Evolutionary conservation across 257 asterid species (phyloP).

Genomic region (Plantago ovata): DNA sequence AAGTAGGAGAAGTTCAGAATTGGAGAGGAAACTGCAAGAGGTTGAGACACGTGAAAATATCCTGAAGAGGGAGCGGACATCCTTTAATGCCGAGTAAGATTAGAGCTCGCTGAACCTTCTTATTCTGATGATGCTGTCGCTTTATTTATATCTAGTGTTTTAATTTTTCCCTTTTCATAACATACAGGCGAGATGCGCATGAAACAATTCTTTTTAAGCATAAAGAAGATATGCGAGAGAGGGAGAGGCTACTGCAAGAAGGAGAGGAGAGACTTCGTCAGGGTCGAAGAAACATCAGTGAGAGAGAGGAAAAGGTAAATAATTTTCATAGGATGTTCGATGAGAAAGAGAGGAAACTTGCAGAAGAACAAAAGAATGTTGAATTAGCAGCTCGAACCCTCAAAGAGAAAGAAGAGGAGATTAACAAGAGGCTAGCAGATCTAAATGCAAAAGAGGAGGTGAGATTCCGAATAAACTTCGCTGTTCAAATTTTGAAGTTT

Average conservation of each 20-base stretch:
- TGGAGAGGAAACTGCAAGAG: constrained; percentile 78
- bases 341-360: constrained; percentile 53
- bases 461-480: constrained; percentile 29
- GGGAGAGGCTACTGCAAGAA: constrained; percentile 88
- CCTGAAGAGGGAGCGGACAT: constrained; percentile 62
- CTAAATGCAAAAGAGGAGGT: constrained; percentile 58
- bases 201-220: constrained; percentile 53
- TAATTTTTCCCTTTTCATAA: constrained; percentile 3
- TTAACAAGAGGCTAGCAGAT: constrained; percentile 46
- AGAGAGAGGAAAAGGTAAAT: constrained; percentile 68
- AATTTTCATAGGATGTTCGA: constrained; percentile 42
- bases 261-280: constrained; percentile 76
- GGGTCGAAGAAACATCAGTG: constrained; percentile 54
- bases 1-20: constrained; percentile 58
- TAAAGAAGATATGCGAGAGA: constrained; percentile 56
- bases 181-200: constrained; percentile 68
- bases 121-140: neutral
- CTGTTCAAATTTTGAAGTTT: neutral
- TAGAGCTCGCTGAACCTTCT: constrained; percentile 2
- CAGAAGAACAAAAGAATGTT: constrained; percentile 50
- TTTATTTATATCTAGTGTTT: neutral
- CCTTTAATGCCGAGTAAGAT: constrained; percentile 75
- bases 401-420: constrained; percentile 59
- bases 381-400: constrained; percentile 35
- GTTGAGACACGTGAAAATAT: constrained; percentile 74